phyloP scores from a whole-genome alignment of 768 basidiomycete genomes.

The Rhodosporidiobolus odoratus region DNA sequence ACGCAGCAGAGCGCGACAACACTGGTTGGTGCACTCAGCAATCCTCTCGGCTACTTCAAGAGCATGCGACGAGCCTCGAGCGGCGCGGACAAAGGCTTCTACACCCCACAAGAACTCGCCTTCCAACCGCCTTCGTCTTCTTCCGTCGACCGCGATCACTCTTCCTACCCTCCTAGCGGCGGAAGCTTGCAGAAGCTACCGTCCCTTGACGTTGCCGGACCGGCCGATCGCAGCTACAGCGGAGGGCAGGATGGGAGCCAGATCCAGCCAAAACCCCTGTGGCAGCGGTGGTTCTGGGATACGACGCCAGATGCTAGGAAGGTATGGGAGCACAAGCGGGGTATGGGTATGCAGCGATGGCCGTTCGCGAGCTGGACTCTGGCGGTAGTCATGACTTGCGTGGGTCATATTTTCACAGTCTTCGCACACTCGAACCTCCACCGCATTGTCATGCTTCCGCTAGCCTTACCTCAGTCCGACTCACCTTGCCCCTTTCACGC shows the following conservation, averaged over 20 bases:
- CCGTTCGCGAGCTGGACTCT: constrained; percentile 65
- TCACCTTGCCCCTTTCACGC: constrained; percentile 46
- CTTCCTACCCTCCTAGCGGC: background rate
- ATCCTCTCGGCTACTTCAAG: constrained; percentile 16
- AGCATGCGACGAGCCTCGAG: background rate
- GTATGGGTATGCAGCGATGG: constrained; percentile 72
- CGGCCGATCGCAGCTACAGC: constrained; percentile 4
- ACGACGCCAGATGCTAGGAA: constrained; percentile 56
- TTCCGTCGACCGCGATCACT: background rate
- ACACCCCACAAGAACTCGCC: constrained; percentile 30
- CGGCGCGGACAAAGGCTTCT: constrained; percentile 11
- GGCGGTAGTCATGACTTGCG: constrained; percentile 35
- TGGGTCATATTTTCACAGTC: constrained; percentile 1
- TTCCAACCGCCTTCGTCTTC: constrained; percentile 15
- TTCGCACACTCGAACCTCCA: background rate
- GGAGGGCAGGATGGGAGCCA: constrained; percentile 1
- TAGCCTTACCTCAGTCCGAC: background rate
- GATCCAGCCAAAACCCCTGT: constrained; percentile 20
- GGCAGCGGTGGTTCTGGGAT: constrained; percentile 38
- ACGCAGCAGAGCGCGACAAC: background rate
- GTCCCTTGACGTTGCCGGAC: constrained; percentile 28
- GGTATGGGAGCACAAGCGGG: constrained; percentile 80
- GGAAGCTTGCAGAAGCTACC: constrained; percentile 22
- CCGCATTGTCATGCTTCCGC: background rate
- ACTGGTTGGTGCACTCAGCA: constrained; percentile 18